Conservation (phyloP, 1,284 basidiomycete species). For the Sparassis latifolia region DNA sequence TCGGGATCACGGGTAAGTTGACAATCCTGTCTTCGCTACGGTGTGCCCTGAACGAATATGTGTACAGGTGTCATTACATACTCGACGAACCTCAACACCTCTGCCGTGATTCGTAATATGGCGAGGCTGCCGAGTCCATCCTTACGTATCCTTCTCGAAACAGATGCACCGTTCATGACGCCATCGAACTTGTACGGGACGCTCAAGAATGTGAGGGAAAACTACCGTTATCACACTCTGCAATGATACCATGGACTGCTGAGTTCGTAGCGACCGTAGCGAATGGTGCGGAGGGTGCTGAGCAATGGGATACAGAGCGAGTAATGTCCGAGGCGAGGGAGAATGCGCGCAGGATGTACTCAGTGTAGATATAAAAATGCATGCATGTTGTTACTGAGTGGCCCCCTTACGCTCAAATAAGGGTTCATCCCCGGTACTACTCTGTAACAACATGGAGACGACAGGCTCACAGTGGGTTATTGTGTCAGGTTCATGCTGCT, state of each 20-base stretch:
- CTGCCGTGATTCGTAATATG: slow-evolving; percentile 51
- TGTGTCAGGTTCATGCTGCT: no score
- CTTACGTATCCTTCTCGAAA: slow-evolving; percentile 69
- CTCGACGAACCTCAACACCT: slow-evolving; percentile 62
- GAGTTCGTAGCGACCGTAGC: slow-evolving; percentile 57
- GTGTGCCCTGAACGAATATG: not conserved
- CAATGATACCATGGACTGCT: slow-evolving; percentile 80
- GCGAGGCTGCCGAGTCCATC: slow-evolving; percentile 10
- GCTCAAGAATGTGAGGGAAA: slow-evolving; percentile 47
- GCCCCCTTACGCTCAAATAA: no score
- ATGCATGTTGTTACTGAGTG: no score
- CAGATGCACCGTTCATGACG: slow-evolving; percentile 80
- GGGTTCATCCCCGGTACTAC: no score
- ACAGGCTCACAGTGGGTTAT: no score
- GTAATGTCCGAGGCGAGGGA: slow-evolving; percentile 59
- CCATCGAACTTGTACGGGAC: slow-evolving; percentile 65
- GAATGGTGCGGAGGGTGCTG: slow-evolving; percentile 7
- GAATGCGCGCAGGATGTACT: slow-evolving; percentile 61
- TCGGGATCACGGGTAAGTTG: slow-evolving; percentile 64
- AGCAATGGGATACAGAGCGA: slow-evolving; percentile 43
- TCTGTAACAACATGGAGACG: no score
- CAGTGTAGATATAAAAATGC: slow-evolving; percentile 32
- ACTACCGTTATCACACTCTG: slow-evolving; percentile 67
- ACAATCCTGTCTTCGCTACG: not conserved
- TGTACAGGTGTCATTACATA: slow-evolving; percentile 69